These are phyloP conservation scores for Melastoma candidum DNA, from an alignment of 441 rosid species.

Conservation along the genomic window DNA sequence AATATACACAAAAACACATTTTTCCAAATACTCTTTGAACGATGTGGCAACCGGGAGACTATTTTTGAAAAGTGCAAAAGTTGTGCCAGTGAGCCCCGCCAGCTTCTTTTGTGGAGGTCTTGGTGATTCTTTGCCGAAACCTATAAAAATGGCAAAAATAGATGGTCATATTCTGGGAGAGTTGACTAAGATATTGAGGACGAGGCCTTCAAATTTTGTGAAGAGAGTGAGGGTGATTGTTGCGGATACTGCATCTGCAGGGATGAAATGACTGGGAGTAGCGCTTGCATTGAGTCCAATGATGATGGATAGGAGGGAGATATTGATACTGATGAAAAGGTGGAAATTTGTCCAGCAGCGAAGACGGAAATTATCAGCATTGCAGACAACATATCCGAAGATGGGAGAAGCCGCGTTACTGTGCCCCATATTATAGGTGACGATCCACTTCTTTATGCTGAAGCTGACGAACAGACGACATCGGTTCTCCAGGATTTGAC, in stretches of 20 bases:
- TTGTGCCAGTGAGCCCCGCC: constrained; percentile 25
- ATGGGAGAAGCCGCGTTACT: no score
- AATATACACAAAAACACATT: no score
- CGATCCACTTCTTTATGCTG: no score
- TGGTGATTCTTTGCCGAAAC: constrained; percentile 32
- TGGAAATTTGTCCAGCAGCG: no score
- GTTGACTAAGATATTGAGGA: constrained; percentile 9
- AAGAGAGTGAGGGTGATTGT: constrained; percentile 7
- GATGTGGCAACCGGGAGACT: constrained; percentile 53
- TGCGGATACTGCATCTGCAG: neutral
- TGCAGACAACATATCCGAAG: no score
- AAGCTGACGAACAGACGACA: constrained; percentile 2
- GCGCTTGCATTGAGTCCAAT: neutral
- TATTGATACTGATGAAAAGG: no score
- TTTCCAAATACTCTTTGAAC: no score
- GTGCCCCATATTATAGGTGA: no score
- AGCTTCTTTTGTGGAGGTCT: neutral
- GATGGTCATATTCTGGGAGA: neutral
- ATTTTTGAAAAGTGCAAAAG: constrained; percentile 35
- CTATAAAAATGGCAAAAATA: constrained; percentile 26
- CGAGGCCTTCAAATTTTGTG: no score
- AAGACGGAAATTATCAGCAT: no score
- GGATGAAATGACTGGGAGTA: constrained; percentile 7
- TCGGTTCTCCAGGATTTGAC: no score
- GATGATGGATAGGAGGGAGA: no score